Evolutionary conservation across 192 early-diverging fungal species (phyloP).

Genomic region (Coemansia sp.): DNA sequence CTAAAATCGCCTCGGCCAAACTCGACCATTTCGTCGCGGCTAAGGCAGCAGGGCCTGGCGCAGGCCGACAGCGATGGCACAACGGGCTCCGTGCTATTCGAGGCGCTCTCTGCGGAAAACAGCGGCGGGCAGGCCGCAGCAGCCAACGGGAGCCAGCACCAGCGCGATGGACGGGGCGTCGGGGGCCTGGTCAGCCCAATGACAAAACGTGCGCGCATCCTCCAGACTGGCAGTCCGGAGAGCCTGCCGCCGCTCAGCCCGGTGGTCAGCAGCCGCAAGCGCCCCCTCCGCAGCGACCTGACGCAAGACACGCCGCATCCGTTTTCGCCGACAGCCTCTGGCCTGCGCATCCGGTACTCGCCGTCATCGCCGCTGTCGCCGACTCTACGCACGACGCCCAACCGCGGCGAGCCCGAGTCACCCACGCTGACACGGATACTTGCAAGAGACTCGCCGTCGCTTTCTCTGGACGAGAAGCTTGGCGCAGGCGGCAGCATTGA

Average conservation of each 20-base stretch:
- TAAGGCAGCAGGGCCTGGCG: conserved; percentile 19
- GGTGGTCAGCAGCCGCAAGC: conserved; percentile 49
- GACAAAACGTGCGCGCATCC: conserved; percentile 44
- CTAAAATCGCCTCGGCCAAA: conserved; percentile 48
- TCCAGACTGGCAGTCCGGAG: conserved; percentile 46
- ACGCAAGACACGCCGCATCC: conserved; percentile 29
- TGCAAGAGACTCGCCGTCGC: conserved; percentile 26
- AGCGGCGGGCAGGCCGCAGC: neutral
- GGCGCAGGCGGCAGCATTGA: conserved; percentile 19
- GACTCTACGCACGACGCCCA: conserved; percentile 29
- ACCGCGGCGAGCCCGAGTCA: conserved; percentile 46
- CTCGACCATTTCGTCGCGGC: conserved; percentile 41
- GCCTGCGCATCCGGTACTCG: conserved; percentile 45
- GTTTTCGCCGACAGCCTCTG: conserved; percentile 44
- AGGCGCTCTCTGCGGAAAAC: neutral
- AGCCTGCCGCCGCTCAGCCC: conserved; percentile 54
- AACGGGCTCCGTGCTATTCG: neutral
- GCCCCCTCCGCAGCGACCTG: conserved; percentile 28
- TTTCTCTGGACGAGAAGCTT: conserved; percentile 41
- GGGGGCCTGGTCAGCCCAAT: conserved; percentile 32
- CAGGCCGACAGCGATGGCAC: neutral
- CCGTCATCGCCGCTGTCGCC: conserved; percentile 51
- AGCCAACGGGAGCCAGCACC: neutral
- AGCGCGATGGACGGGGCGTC: neutral
- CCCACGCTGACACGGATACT: conserved; percentile 42